Conservation (phyloP, 2,329 filamentous ascomycete genomes). For the Exophiala oligosperma region DNA sequence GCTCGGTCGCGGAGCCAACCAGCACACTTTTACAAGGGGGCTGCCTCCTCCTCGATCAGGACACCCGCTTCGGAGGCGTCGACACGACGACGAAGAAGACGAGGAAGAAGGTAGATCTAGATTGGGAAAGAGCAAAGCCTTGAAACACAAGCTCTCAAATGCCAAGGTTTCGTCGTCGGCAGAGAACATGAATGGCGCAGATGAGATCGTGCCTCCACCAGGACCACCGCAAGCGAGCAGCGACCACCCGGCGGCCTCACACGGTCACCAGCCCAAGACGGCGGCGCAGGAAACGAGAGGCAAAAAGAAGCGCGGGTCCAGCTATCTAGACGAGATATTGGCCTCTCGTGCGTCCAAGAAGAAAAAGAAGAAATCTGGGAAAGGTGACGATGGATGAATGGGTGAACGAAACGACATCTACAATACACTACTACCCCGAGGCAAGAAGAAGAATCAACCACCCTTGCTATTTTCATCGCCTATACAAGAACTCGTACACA, state of each 20-base stretch:
- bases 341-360: conserved; percentile 27
- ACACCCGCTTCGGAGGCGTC: not conserved
- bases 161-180: not conserved
- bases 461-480: too few relatives aligned
- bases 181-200: too few relatives aligned
- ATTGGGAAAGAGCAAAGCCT: conserved; percentile 1
- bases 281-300: too few relatives aligned
- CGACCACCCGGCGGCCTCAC: too few relatives aligned
- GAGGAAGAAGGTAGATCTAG: conserved; percentile 14
- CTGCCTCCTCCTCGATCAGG: not conserved
- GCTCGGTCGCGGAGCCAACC: conserved; percentile 7
- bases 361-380: conserved; percentile 17
- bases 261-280: too few relatives aligned
- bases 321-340: conserved; percentile 29
- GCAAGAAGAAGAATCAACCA: too few relatives aligned
- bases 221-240: too few relatives aligned
- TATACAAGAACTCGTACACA: too few relatives aligned
- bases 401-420: too few relatives aligned
- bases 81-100: conserved; percentile 17
- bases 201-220: too few relatives aligned
- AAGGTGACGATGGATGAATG: not conserved
- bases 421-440: too few relatives aligned
- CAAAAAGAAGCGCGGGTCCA: conserved; percentile 23
- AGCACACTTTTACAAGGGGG: too few relatives aligned
- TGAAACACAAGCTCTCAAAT: not conserved